These are phyloP conservation scores for Perkinsus marinus DNA, from an alignment of 169 alveolate species.

Conservation along the genomic window DNA sequence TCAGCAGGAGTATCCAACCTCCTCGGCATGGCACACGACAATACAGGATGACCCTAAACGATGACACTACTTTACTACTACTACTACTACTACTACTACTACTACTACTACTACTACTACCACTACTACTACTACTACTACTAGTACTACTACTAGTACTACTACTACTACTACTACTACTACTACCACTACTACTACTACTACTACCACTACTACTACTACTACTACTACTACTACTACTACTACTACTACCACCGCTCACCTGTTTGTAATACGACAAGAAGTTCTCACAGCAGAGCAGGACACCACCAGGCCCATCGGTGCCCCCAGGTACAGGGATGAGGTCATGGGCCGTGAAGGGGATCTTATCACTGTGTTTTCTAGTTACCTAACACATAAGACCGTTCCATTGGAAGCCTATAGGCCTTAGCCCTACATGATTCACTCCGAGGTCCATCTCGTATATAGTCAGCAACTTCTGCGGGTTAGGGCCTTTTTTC, in stretches of 20 bases:
- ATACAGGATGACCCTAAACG: slow-evolving; percentile 73
- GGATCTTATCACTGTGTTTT: slow-evolving; percentile 17
- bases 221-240: neutral
- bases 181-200: neutral
- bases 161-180: neutral
- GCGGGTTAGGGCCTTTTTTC: slow-evolving; percentile 12
- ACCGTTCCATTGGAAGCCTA: slow-evolving; percentile 9
- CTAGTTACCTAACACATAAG: neutral
- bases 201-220: neutral
- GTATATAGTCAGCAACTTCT: slow-evolving; percentile 78
- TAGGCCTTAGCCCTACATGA: slow-evolving; percentile 64
- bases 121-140: neutral
- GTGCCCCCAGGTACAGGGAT: slow-evolving; percentile 83
- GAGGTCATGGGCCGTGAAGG: slow-evolving; percentile 73
- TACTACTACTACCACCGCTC: neutral
- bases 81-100: neutral
- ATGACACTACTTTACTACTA: neutral
- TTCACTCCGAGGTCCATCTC: slow-evolving; percentile 98
- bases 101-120: neutral
- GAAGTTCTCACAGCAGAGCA: slow-evolving; percentile 89
- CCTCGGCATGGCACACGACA: slow-evolving; percentile 80
- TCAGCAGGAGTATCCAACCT: slow-evolving; percentile 75
- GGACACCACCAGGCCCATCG: slow-evolving; percentile 94
- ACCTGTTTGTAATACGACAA: slow-evolving; percentile 71
- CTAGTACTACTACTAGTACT: neutral